These are phyloP conservation scores for Cryomyces minteri DNA, from an alignment of 495 filamentous ascomycete genomes.

Conservation along the genomic window DNA sequence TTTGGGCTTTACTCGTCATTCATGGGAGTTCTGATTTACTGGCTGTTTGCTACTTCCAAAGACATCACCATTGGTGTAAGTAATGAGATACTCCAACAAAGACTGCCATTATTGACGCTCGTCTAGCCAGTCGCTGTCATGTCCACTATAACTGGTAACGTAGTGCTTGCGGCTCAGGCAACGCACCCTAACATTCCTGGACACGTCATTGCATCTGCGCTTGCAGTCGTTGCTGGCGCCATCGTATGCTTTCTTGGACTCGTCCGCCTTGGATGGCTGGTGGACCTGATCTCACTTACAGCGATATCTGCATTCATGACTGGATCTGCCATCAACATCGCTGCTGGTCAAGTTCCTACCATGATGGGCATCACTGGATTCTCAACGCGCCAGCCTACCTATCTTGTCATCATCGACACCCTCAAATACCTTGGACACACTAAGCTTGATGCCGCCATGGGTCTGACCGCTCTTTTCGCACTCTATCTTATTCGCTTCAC, in stretches of 20 bases:
- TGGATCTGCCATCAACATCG: conserved; percentile 84
- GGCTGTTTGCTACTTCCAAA: conserved; percentile 98
- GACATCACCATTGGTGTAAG: conserved; percentile 97
- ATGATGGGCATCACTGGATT: conserved; percentile 74
- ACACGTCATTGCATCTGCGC: conserved; percentile 54
- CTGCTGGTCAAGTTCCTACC: conserved; percentile 65
- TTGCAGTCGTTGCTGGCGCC: conserved; percentile 65
- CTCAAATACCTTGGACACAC: conserved; percentile 54
- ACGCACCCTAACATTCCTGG: conserved; percentile 36
- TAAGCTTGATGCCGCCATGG: conserved; percentile 71
- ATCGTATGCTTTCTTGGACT: conserved; percentile 73
- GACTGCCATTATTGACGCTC: background rate
- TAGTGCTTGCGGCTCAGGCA: conserved; percentile 42
- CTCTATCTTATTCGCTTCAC: conserved; percentile 62
- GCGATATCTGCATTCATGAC: conserved; percentile 97
- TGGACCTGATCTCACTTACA: conserved; percentile 84
- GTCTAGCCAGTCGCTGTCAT: conserved; percentile 85
- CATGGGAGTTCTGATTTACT: conserved; percentile 91
- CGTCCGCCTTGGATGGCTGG: conserved; percentile 70
- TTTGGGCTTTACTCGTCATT: conserved; percentile 95
- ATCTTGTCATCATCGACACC: conserved; percentile 72
- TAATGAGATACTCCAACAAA: conserved; percentile 6
- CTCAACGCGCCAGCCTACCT: conserved; percentile 60
- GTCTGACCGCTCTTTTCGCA: conserved; percentile 62
- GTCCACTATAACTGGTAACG: conserved; percentile 72